A percentile compares a stretch with the other conserved stretches of the same genome.
These are phyloP conservation scores for Saccharomycopsis lassenensis DNA, from an alignment of 805 yeast species.

Conservation along the genomic window DNA sequence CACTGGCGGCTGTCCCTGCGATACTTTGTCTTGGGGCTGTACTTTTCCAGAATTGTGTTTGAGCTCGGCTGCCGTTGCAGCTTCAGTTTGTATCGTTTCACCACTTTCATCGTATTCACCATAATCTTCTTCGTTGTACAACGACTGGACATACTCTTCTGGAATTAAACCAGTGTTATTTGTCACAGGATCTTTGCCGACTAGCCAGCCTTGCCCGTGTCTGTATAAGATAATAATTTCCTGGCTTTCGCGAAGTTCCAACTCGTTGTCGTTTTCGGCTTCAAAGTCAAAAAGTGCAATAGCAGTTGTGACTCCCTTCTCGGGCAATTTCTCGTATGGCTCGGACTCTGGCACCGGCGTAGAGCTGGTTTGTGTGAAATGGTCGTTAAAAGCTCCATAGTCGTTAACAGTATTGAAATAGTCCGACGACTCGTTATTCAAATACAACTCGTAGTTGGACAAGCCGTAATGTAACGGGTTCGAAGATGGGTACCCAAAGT, in stretches of 20 bases:
- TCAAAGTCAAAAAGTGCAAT: constrained; percentile 80
- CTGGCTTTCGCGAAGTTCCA: constrained; percentile 70
- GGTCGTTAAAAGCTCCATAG: neutral
- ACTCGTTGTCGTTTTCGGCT: constrained; percentile 93
- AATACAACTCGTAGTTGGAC: constrained; percentile 22
- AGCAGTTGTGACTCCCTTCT: constrained; percentile 37
- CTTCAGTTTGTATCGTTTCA: constrained; percentile 2
- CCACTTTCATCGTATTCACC: constrained; percentile 8
- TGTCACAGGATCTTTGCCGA: constrained; percentile 63
- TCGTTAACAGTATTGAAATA: constrained; percentile 2
- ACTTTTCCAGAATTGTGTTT: constrained; percentile 22
- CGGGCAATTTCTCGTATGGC: constrained; percentile 15
- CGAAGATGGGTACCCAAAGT: constrained; percentile 65
- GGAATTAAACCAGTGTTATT: constrained; percentile 91
- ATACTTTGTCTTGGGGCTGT: constrained; percentile 26
- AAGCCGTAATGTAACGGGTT: constrained; percentile 68
- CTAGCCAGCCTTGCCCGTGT: constrained; percentile 98
- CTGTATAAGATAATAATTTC: constrained; percentile 74
- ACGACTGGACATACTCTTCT: constrained; percentile 74
- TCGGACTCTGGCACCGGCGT: constrained; percentile 4
- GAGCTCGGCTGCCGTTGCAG: constrained; percentile 6
- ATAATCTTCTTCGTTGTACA: constrained; percentile 24
- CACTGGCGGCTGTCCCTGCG: constrained; percentile 7
- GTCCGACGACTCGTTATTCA: constrained; percentile 14
- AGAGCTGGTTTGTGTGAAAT: neutral